Conservation (phyloP, 352 stramenopile species). For the Pythium chondricola region DNA sequence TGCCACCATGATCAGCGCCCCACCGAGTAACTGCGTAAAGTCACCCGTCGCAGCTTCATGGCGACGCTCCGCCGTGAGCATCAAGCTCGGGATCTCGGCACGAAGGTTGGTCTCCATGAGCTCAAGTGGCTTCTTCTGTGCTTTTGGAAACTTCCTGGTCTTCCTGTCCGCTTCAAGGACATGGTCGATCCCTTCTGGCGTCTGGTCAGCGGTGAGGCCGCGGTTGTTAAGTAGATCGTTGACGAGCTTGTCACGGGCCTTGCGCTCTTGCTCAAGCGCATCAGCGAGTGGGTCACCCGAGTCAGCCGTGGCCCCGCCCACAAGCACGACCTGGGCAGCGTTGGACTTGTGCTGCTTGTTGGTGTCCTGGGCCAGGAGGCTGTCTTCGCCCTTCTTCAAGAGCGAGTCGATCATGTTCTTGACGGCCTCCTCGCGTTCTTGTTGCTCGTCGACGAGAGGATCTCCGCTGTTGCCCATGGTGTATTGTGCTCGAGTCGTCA, state of each 20-base stretch:
- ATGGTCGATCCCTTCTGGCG: too few relatives aligned
- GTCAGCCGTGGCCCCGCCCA: too few relatives aligned
- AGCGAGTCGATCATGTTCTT: constrained; percentile 12
- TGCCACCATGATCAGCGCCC: constrained; percentile 12
- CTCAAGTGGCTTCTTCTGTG: not conserved
- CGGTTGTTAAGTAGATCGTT: constrained; percentile 1
- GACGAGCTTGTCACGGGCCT: constrained; percentile 4
- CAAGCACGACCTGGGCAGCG: too few relatives aligned
- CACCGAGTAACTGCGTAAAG: constrained; percentile 12
- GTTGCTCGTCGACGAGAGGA: constrained; percentile 4
- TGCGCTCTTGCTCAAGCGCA: not conserved
- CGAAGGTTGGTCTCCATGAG: not conserved
- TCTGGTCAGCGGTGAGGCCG: too few relatives aligned
- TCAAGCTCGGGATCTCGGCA: not conserved
- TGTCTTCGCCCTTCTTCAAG: not conserved
- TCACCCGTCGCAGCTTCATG: constrained; percentile 2
- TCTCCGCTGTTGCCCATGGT: constrained; percentile 3
- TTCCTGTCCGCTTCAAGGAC: too few relatives aligned
- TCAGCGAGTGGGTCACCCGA: not conserved
- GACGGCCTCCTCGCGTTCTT: constrained; percentile 7
- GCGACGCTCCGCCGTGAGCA: not conserved
- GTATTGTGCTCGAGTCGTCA: not conserved
- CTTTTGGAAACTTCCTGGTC: not conserved
- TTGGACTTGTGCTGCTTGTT: too few relatives aligned
- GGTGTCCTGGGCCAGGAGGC: not conserved